Evolutionary conservation across 352 stramenopile species (phyloP), one percentile per base, ranked within the genome.

Genomic region (Globisporangium megalacanthum): DNA sequence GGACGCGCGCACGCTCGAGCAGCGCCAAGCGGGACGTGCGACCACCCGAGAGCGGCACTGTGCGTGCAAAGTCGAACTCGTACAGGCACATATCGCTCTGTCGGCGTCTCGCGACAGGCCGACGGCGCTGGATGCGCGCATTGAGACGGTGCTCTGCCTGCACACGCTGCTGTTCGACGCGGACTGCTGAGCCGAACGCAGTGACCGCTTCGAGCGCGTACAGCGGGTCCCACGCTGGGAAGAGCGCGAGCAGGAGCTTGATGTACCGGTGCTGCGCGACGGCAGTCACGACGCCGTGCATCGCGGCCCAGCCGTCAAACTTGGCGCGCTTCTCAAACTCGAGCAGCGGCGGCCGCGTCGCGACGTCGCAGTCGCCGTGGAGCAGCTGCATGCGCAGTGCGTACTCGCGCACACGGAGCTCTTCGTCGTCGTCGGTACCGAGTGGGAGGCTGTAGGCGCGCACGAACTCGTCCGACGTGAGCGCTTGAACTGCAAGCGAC

Each of bases 381-480:
- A 85, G 54, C 44, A 72, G 73, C 41, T 95, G 85, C 83, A 92
- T 92, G 13, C 81, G 80, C 19, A 95, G 60, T 11, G 77, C 79
- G 53, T 86, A 91, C 65, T 93, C 83, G 19, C 81, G 83, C 46
- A 93, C 70, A 42, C 78, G 77, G 20, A 93, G 45, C 15, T 86
- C 83, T 57, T 90, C 77, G 47, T 90, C 77, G 9, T 72, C 56
- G 3, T 76, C 57, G 20, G 25, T 29, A 4, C 25, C 25, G 25
- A 82, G 62, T 29, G 71, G 57, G 46, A 94, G 72, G 1, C 61
- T 58, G 50, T 90, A 69, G 9, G 67, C 60, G 17, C 72, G 56
- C 46, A 88, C 47, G 31, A 92, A 93, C 9, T 69, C 61, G 0
- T 58, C 47, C 0, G 74, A 78, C 2, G 60, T 69, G 33, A 94